Percentiles rank a stretch among this genome's conserved stretches.
These are phyloP conservation scores for Candida insectorum DNA, from an alignment of 805 yeast species.

Conservation along the genomic window DNA sequence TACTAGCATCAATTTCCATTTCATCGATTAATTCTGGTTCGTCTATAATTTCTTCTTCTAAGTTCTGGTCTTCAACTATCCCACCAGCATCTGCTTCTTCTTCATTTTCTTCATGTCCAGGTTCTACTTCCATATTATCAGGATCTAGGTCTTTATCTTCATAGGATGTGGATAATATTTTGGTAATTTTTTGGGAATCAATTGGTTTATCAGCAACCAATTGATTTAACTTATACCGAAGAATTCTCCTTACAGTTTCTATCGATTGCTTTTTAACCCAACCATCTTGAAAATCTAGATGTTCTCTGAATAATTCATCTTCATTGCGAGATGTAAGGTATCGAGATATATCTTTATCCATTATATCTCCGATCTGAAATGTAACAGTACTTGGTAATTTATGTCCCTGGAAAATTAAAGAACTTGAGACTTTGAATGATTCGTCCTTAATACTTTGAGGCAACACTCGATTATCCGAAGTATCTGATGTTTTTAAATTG, in stretches of 20 bases:
- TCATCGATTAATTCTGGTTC: conserved; percentile 8
- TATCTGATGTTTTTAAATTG: conserved; percentile 14
- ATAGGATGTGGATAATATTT: conserved; percentile 38
- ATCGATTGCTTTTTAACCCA: conserved; percentile 71
- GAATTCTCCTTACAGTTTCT: conserved; percentile 61
- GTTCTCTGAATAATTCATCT: conserved; percentile 30
- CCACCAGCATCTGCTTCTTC: conserved; percentile 13
- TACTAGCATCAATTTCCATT: conserved; percentile 15
- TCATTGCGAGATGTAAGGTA: no score
- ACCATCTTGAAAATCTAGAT: conserved; percentile 61
- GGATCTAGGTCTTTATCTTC: conserved; percentile 14
- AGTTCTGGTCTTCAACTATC: conserved; percentile 15
- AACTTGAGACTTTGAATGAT: conserved; percentile 20
- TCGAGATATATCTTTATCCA: conserved; percentile 60
- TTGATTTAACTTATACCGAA: conserved; percentile 68
- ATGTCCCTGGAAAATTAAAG: conserved; percentile 67
- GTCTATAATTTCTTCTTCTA: conserved; percentile 7
- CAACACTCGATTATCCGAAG: conserved; percentile 13
- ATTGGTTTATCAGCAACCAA: conserved; percentile 51
- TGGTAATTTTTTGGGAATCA: conserved; percentile 38
- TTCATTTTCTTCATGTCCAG: conserved; percentile 17
- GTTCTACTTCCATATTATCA: conserved; percentile 17
- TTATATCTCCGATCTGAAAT: conserved; percentile 76
- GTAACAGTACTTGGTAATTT: conserved; percentile 65
- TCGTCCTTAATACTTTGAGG: conserved; percentile 23